Evolutionary conservation across 2,329 filamentous ascomycete genomes (phyloP).

Genomic region (Penicillium griseofulvum): DNA sequence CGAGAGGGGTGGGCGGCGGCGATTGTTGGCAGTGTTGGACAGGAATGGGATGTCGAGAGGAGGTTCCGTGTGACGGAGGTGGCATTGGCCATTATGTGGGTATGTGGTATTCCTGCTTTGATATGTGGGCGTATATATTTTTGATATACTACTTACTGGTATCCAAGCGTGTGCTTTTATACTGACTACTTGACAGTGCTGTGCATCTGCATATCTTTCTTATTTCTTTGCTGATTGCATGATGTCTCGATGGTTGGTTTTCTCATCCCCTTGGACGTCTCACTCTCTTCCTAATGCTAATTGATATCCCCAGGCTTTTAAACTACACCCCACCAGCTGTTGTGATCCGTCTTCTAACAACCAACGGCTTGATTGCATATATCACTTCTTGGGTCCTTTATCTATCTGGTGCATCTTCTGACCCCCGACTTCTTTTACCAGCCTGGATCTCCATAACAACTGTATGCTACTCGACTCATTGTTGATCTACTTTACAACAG

Average conservation of each 20-base stretch:
- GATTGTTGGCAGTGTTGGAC: slow-evolving; percentile 37
- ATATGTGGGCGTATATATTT: slow-evolving; percentile 20
- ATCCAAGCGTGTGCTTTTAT: neutral
- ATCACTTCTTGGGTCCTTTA: slow-evolving; percentile 70
- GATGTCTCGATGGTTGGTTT: slow-evolving; percentile 72
- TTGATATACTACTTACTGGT: slow-evolving; percentile 5
- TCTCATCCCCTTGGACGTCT: neutral
- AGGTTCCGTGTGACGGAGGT: slow-evolving; percentile 65
- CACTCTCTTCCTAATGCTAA: neutral
- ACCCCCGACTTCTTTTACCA: slow-evolving; percentile 68
- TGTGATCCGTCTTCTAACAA: slow-evolving; percentile 73
- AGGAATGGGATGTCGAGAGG: slow-evolving; percentile 46
- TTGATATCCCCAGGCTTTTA: slow-evolving; percentile 61
- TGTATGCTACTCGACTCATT: slow-evolving; percentile 44
- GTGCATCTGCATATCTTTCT: slow-evolving; percentile 71
- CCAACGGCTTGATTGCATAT: slow-evolving; percentile 72
- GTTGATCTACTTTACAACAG: neutral
- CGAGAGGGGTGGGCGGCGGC: slow-evolving; percentile 42
- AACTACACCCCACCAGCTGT: slow-evolving; percentile 78
- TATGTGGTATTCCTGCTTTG: slow-evolving; percentile 40
- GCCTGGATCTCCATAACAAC: slow-evolving; percentile 77
- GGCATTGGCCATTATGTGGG: slow-evolving; percentile 70
- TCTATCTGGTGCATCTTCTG: slow-evolving; percentile 66
- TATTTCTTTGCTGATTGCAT: slow-evolving; percentile 83
- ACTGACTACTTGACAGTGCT: slow-evolving; percentile 51